Conservation (phyloP, 495 filamentous ascomycete species). For the Lepidopterella palustris region DNA sequence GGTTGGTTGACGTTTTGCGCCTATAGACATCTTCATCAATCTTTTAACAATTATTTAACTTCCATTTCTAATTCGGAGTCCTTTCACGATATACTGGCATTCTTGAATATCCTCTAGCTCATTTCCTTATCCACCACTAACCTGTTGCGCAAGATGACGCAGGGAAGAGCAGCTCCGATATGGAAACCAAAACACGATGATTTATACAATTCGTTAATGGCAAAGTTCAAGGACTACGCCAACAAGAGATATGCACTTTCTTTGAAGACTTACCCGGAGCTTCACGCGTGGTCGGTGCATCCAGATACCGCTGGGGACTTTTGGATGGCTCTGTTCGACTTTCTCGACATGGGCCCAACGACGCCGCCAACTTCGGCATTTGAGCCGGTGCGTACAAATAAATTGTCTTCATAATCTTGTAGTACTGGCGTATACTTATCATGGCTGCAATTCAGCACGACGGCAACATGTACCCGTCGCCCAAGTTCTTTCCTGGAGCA, state of each 20-base stretch:
- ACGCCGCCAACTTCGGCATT: neutral
- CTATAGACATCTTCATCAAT: too few species aligned
- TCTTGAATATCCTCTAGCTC: neutral
- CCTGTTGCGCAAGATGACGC: neutral
- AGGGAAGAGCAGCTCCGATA: slow-evolving; percentile 4
- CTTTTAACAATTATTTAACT: too few species aligned
- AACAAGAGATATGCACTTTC: neutral
- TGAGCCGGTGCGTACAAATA: neutral
- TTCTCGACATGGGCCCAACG: neutral
- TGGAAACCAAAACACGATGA: neutral
- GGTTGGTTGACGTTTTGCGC: too few species aligned
- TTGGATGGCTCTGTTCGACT: neutral
- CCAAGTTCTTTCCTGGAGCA: neutral
- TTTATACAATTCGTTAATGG: neutral
- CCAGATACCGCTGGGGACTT: neutral
- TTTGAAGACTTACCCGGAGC: neutral
- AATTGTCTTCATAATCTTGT: neutral
- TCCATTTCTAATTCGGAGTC: too few species aligned
- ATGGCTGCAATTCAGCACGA: neutral
- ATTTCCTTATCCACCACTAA: neutral
- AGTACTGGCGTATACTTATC: neutral
- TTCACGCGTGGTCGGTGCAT: neutral
- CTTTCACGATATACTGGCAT: too few species aligned
- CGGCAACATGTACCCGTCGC: neutral
- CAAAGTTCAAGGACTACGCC: neutral